A percentile compares a stretch with the other conserved stretches of the same genome.
Evolutionary conservation across 495 filamentous ascomycete genomes (phyloP).

Genomic region (Aspergillus bridgeri): DNA sequence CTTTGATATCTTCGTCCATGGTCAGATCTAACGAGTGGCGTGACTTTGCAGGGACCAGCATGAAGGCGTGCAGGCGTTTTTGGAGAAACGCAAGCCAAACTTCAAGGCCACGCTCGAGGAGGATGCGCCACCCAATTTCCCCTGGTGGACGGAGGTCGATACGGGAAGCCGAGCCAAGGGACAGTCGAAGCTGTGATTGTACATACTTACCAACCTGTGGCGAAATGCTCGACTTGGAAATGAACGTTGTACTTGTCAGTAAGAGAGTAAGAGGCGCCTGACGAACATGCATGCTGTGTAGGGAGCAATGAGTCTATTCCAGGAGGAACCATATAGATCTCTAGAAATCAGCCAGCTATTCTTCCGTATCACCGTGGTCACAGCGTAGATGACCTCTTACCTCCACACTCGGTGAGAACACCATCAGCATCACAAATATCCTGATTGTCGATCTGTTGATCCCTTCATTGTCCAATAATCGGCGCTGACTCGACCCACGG

Average conservation of each 20-base stretch:
- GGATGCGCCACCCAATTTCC: conserved; percentile 23
- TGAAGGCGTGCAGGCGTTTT: conserved; percentile 45
- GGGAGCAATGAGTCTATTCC: no score
- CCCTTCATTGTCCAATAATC: background rate
- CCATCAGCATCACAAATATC: background rate
- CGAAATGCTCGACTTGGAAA: no score
- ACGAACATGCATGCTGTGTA: no score
- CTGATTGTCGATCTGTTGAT: background rate
- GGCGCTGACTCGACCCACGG: background rate
- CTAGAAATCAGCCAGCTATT: no score
- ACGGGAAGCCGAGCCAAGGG: background rate
- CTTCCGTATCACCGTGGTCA: no score
- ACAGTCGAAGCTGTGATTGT: conserved; percentile 5
- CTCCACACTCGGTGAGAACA: background rate
- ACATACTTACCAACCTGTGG: no score
- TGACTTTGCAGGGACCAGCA: conserved; percentile 33
- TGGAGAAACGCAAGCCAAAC: conserved; percentile 48
- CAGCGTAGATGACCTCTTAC: no score
- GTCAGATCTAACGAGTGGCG: conserved; percentile 16
- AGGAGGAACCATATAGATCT: no score
- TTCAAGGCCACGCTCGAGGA: conserved; percentile 45
- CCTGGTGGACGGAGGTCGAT: conserved; percentile 33
- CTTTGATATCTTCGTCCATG: no score
- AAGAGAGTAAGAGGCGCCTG: no score
- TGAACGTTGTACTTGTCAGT: no score